Evolutionary conservation across 2,329 filamentous ascomycete genomes (phyloP), one percentile per base, ranked within the genome.

Genomic region (Colletotrichum filicis): DNA sequence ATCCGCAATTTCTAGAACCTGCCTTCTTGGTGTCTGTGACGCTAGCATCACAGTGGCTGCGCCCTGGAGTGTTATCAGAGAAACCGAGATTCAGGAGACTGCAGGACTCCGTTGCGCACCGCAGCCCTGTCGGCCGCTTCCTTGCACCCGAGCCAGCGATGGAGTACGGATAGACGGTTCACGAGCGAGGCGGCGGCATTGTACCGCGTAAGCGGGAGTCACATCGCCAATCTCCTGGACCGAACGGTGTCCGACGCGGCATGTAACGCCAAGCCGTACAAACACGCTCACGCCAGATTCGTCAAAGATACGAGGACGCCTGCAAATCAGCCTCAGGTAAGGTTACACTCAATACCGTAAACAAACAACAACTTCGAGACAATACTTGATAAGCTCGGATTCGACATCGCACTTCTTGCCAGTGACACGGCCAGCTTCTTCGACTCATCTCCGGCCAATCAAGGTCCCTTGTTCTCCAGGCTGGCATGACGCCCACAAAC

Each of bases 171-270:
- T 12, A n/a, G 19, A 26, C 14, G n/a, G 12, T 32, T 28, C 53
- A 28, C 24, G 42, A 35, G 11, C 8, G 28, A 16, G 16, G 49
- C 19, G 28, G 24, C 56, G n/a, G 49, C 57, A 22, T 58, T 49
- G 32, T 4, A 19, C 19, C 12, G 64, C 26, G 26, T 28, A 66
- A 26, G 24, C 8, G 30, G 5, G 4, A 22, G 30, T 14, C 9
- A 19, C 22, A 53, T 67, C 42, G 42, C 16, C 37, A 52, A 68
- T 58, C 22, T 53, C 16, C 49, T 60, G 24, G 68, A 66, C 68
- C 62, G 68, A 66, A 53, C 63, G 56, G 68, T 19, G 37, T 62
- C 68, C 64, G 68, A 60, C 22, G 46, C 57, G 68, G 64, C 68
- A 62, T 52, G 26, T 19, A 22, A 57, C 46, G 58, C 24, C 28